Base-by-base conservation (phyloP, 176 grass and related monocot genomes). In the Pontederia crassipes region DNA sequence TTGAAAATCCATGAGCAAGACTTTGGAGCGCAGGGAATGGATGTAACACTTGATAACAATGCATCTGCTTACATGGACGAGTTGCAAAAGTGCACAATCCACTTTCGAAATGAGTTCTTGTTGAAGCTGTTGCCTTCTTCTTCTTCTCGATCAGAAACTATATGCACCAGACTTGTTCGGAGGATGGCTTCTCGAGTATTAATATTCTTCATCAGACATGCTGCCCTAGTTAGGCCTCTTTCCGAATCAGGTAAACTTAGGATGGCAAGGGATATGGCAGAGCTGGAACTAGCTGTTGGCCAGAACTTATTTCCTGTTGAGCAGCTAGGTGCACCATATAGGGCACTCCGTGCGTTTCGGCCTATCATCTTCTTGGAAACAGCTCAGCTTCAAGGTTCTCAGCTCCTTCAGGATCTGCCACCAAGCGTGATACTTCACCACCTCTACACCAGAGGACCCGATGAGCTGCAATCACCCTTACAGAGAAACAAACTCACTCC, bases 291-390 rank as follows among this genome's bases (percentile, higher is more conserved):
- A 2, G 81, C 94, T 0, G 60, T 98, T 67, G 81, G 89, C 28
- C 94, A 98, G 79, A 98, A 98, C 65, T 77, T 98, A 29, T 98
- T 93, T 76, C 94, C 94, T 70, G 94, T 98, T 14, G 88, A 98
- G 71, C 88, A 98, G 82, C 79, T 98, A 12, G 94, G 94, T 12
- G 71, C 88, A 17, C 94, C 88, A 71, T 93, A 98, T 69, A 59
- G 85, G 18, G 94, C 88, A 10, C 58, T 93, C 32, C 81, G 93
- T 46, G 88, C 93, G 17, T 89, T 98, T 77, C 81, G 93, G 2
- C 93, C 93, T 15, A 70, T 98, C 24, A 66, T 98, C 48, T 98
- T 98, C 73, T 65, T 98, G 78, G 93, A 98, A 77, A 89, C 79
- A 13, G 85, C 82, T 71, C 93, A 92, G 65, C 84, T 98, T 64